phyloP scores from a whole-genome alignment of 257 asterid species.

The Solanum pinnatisectum region DNA sequence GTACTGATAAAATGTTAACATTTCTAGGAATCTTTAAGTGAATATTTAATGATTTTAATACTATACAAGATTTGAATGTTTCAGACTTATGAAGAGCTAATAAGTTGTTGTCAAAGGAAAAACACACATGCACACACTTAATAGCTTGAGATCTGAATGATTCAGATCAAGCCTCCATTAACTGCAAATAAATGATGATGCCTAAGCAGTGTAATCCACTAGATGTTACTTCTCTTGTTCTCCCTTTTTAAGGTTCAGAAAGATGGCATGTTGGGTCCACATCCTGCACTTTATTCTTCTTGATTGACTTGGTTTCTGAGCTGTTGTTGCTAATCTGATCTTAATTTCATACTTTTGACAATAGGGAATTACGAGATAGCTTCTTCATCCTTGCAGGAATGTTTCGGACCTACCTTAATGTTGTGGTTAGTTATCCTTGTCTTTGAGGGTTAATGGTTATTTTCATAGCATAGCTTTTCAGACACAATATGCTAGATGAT shows the following conservation, averaged over 20 bases:
- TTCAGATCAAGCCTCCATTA: not conserved
- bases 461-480: not conserved
- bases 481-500: not conserved
- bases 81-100: not conserved
- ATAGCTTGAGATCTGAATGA: not conserved
- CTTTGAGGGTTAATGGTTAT: not conserved
- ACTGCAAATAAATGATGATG: not conserved
- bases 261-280: not conserved
- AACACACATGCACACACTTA: not conserved
- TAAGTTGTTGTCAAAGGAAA: not conserved
- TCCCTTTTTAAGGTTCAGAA: not conserved
- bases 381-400: conserved; percentile 67
- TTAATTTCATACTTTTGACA: conserved; percentile 9
- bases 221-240: not conserved
- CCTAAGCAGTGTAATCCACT: not conserved
- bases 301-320: not conserved
- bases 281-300: not conserved
- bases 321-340: not conserved
- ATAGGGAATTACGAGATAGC: conserved; percentile 80
- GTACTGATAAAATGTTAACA: not conserved
- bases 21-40: not conserved
- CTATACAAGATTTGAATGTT: not conserved
- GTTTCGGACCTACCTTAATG: conserved; percentile 82
- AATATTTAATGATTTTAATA: not conserved
- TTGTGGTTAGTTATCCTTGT: conserved; percentile 53